Evolutionary conservation across 768 basidiomycete species (phyloP), one percentile per base, ranked within the genome.

Genomic region (Tylopilus subfusipes): DNA sequence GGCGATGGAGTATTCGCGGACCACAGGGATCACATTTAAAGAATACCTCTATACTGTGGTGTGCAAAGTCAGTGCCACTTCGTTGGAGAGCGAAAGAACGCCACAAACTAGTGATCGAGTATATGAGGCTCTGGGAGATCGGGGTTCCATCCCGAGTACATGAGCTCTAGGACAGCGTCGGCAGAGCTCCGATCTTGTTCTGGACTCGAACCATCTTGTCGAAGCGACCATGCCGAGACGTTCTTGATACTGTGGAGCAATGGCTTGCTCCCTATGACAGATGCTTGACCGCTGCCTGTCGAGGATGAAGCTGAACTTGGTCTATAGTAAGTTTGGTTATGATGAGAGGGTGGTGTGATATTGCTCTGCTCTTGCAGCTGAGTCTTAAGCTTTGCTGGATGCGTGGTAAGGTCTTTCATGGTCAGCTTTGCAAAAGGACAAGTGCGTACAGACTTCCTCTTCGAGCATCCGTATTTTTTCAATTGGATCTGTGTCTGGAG

Each of bases 21-120:
- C 89, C 84, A 63, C 90, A 92, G 40, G 93, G 92, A 67, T 94
- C 92, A 62, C 85, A 86, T 66, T 83, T 82, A 71, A 96, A 97
- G 73, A 93, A 97, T 12, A 88, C 76, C 33, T 93, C 90, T 64
- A 96, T 82, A 57, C 90, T 93, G 61, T 14, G 56, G 46, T 34
- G 19, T 29, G 18, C 12, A 4, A 47, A 33, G 31, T 72, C 42
- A 70, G 56, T 31, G 30, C 13, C 5, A 12, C 36, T 39, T 27
- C 3, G 21, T 42, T 54, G 55, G 30, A 62, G 59, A 19, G 42
- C 19, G n/a, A 31, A 48, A 45, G 7, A 49, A 42, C 21, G 49
- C 49, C n/a, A 75, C 85, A 54, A 60, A 92, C 90, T 88, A 89
- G 69, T 90, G 88, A 60, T 84, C 80, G 29, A 93, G 75, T 16